These are phyloP conservation scores for Astrothelium subdiscretum DNA, from an alignment of 495 filamentous ascomycete genomes.

Conservation along the genomic window DNA sequence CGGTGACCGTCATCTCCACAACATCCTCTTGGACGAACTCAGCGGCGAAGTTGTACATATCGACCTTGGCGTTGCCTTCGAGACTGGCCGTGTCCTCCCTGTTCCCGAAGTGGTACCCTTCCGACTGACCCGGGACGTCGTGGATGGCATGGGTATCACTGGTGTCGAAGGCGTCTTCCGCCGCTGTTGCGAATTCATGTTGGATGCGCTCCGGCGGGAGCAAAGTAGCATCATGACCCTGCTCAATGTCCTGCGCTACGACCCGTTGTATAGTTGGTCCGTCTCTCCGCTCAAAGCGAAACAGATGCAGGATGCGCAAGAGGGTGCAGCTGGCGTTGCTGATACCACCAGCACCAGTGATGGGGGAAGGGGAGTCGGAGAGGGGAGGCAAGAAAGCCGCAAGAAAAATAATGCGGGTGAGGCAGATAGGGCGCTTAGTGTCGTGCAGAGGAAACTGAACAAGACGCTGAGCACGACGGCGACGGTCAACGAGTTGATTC, in stretches of 20 bases:
- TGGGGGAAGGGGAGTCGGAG: neutral
- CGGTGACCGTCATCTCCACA: slow-evolving; percentile 93
- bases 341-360: slow-evolving; percentile 11
- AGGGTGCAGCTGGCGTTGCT: slow-evolving; percentile 29
- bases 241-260: slow-evolving; percentile 87
- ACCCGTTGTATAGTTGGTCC: slow-evolving; percentile 92
- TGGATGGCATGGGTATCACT: slow-evolving; percentile 94
- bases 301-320: slow-evolving; percentile 55
- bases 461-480: slow-evolving; percentile 89
- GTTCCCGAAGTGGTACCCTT: slow-evolving; percentile 94
- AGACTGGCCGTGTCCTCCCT: slow-evolving; percentile 83
- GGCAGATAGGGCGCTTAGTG: slow-evolving; percentile 79
- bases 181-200: slow-evolving; percentile 91
- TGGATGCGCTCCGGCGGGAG: slow-evolving; percentile 86
- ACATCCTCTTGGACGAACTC: slow-evolving; percentile 82
- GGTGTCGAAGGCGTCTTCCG: slow-evolving; percentile 93
- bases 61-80: slow-evolving; percentile 90
- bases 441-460: slow-evolving; percentile 87
- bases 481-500: slow-evolving; percentile 93
- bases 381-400: slow-evolving; percentile 23
- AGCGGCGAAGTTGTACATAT: slow-evolving; percentile 95
- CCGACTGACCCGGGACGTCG: slow-evolving; percentile 84
- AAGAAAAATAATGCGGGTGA: slow-evolving; percentile 66
- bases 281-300: slow-evolving; percentile 80
- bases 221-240: slow-evolving; percentile 95